Evolutionary conservation across 129 eudicot species (phyloP).

Genomic region (Cynara cardunculus): DNA sequence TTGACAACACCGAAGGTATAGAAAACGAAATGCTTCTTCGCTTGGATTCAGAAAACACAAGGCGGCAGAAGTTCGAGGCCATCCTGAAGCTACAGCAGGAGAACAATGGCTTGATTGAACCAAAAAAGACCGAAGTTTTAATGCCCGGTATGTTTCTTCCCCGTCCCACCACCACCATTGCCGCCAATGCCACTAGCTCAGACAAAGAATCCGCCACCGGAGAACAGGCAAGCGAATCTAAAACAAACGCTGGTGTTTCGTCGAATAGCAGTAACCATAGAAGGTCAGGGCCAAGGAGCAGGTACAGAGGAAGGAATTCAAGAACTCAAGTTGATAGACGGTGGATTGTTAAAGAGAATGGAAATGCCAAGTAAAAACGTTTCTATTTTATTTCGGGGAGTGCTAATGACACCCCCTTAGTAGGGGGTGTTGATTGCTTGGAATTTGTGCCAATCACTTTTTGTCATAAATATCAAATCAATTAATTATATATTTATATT

Average conservation of each 20-base stretch:
- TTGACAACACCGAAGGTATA: conserved; percentile 23
- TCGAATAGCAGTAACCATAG: conserved; percentile 33
- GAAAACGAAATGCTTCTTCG: conserved; percentile 37
- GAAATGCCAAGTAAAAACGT: conserved; percentile 14
- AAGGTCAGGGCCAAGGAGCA: conserved; percentile 39
- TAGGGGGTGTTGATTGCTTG: too few species aligned
- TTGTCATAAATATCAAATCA: too few species aligned
- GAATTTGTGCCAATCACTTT: too few species aligned
- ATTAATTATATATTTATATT: too few species aligned
- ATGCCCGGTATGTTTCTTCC: conserved; percentile 75
- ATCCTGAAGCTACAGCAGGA: conserved; percentile 64
- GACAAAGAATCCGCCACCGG: conserved; percentile 8
- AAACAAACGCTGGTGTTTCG: conserved; percentile 25
- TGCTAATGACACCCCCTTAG: too few species aligned
- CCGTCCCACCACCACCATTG: conserved; percentile 20
- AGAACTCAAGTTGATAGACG: conserved; percentile 43
- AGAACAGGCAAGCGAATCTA: conserved; percentile 19
- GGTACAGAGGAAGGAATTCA: conserved; percentile 46
- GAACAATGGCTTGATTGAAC: conserved; percentile 73
- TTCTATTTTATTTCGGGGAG: too few species aligned
- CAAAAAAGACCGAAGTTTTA: conserved; percentile 59
- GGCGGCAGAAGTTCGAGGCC: conserved; percentile 65
- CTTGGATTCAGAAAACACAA: conserved; percentile 52
- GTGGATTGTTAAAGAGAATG: conserved; percentile 53
- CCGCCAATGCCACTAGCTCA: not conserved